A percentile compares a stretch with the other conserved stretches of the same genome.
phyloP scores from a whole-genome alignment of 2,329 filamentous ascomycete genomes.

The Ascochyta koolunga region DNA sequence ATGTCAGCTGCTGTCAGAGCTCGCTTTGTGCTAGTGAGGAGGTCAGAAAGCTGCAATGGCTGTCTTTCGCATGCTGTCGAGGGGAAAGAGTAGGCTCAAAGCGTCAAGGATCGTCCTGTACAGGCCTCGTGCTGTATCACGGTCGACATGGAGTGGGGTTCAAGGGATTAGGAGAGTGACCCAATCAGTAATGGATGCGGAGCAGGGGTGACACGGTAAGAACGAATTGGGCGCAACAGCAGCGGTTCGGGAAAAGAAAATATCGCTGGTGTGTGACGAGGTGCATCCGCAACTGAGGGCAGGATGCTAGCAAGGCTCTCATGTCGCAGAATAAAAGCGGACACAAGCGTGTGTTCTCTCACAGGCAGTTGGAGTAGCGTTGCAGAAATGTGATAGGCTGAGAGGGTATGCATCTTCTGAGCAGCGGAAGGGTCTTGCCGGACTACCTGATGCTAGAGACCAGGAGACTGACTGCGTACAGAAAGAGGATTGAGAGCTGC shows the following conservation, averaged over 20 bases:
- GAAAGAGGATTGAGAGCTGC: no score
- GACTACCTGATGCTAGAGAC: no score
- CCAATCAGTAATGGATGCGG: slow-evolving; percentile 30
- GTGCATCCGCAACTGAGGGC: slow-evolving; percentile 22
- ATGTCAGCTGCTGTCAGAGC: not conserved
- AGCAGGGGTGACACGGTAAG: slow-evolving; percentile 16
- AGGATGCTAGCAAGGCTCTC: not conserved
- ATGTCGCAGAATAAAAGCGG: not conserved
- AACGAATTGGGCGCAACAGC: slow-evolving; percentile 23
- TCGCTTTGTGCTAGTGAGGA: not conserved
- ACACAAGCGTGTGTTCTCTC: no score
- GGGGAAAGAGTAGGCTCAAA: not conserved
- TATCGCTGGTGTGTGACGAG: slow-evolving; percentile 39
- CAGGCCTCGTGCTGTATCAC: slow-evolving; percentile 22
- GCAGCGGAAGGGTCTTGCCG: no score
- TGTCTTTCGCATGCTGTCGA: not conserved
- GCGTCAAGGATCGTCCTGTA: slow-evolving; percentile 1
- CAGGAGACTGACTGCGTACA: no score
- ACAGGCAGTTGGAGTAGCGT: no score
- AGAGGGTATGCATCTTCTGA: no score
- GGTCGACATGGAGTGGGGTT: slow-evolving; percentile 7
- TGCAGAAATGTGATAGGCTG: no score
- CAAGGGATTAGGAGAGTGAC: slow-evolving; percentile 1
- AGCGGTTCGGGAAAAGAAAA: slow-evolving; percentile 26
- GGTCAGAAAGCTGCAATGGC: not conserved